Evolutionary conservation across 2,329 filamentous ascomycete species (phyloP), one percentile per base, ranked within the genome.

Genomic region (Trichocomaceae sp.): DNA sequence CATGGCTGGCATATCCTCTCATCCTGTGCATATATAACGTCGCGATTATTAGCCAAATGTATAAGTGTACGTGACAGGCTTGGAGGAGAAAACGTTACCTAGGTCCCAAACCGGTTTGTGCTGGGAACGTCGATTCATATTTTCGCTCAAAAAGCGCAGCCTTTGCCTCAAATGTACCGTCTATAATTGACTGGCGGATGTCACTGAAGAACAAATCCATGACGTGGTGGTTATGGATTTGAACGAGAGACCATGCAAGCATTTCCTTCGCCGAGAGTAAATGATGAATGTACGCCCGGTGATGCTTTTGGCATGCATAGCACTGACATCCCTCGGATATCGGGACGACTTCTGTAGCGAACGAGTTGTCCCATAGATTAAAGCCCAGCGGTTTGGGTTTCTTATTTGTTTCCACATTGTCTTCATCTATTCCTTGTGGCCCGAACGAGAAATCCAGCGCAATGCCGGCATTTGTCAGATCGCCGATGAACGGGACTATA

Each of bases 211-310:
- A 96, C 0, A 73, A 64, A 46, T 82, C 79, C 52, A 95, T 71
- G 7, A 87, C 73, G 58, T 84, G 79, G 68, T 95, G 85, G 68
- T 99, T 99, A 73, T 99, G 93, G 3, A 96, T 80, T 69, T 97
- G 92, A 7, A 99, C 78, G 7, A 99, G 78, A 0, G 86, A 88
- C 93, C 93, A 99, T 22, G 87, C 92, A 4, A 96, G 83, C 93
- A 99, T 97, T 72, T 99, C 93, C 66, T 91, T 95, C 0, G 93
- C 90, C 47, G 83, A 79, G 5, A 99, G 81, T 1, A 97, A 79
- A 69, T 99, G 93, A 60, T 90, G 86, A 35, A 99, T 66, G 70
- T 88, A 99, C 0, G 93, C 92, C 49, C 86, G 79, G 71, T 96
- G 90, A 69, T 97, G 92, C 17, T 81, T 81, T 1, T 77, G 82